Conservation (phyloP, 139 green algal species). For the Ostreobium quekettii region DNA sequence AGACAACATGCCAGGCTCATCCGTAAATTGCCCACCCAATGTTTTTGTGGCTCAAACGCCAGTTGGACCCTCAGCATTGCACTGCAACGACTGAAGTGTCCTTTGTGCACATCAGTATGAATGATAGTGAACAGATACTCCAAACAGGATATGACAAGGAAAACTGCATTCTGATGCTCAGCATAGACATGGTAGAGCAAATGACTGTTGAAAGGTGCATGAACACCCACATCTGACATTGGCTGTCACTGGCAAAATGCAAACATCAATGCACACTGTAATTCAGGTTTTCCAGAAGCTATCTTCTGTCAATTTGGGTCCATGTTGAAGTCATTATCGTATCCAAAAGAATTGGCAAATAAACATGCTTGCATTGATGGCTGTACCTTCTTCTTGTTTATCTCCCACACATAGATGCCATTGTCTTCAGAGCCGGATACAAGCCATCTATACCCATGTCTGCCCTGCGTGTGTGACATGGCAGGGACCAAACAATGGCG, state of each 20-base stretch:
- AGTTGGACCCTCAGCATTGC: too few relatives aligned
- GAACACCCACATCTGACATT: not conserved
- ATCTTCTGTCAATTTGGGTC: not conserved
- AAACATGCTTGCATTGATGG: not conserved
- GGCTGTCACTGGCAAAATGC: not conserved
- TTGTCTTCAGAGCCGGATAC: constrained; percentile 77
- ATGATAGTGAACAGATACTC: not conserved
- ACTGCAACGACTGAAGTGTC: not conserved
- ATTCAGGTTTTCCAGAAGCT: not conserved
- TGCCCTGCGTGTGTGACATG: constrained; percentile 14
- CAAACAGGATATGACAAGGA: not conserved
- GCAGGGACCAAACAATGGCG: constrained; percentile 38
- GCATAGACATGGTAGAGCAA: not conserved
- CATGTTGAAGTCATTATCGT: not conserved
- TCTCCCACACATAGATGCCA: constrained; percentile 64
- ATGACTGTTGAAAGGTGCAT: not conserved
- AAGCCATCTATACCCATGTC: constrained; percentile 43
- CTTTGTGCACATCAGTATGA: not conserved
- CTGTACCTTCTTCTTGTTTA: constrained; percentile 50
- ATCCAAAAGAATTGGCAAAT: not conserved
- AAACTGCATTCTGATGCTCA: not conserved
- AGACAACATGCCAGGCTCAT: too few relatives aligned
- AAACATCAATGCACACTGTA: not conserved
- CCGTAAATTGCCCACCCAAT: too few relatives aligned
- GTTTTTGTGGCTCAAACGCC: too few relatives aligned